Base-by-base conservation (phyloP, 768 basidiomycete species). In the Boletus tomentosulus region DNA sequence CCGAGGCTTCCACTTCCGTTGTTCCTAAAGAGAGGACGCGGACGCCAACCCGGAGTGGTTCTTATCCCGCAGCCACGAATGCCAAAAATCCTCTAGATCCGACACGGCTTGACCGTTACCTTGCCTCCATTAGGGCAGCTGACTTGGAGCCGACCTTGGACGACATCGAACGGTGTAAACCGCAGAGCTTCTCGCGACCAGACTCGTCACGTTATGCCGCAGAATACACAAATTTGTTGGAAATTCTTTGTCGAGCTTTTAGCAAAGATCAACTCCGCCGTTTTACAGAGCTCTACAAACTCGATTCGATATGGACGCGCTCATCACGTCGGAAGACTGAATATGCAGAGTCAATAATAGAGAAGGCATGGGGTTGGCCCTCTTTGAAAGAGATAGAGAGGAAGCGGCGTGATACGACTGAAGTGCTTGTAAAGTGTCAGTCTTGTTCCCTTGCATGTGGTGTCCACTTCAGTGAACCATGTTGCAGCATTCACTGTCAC, bases 281-380 rank as follows among this genome's bases (percentile, higher is more conserved):
- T 34, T 84, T 88, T 58, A 60, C 80, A 11, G 66, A 73, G 51
- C 60, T 80, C 39, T 84, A 83, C 59, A 73, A 72, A 19, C 62
- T 84, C 27, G 64, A 70, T 7, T 58, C 62, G 7, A 64, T 61
- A 50, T 72, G 66, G 71, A 62, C 67, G 7, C 69, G 69, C 39
- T 62, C 57, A 5, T 69, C 62, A 42, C 64, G 67, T 46, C 74
- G 65, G 42, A 82, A 80, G 60, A 61, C 66, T 53, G 62, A 72
- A 35, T 72, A 68, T 59, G 79, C 78, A 38, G 73, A 73, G 43
- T 71, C 74, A 46, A 82, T 89, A 56, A 76, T 90, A 27, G 83
- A 87, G 65, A 70, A 77, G 54, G 71, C 75, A 52, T 92, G 89
- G 89, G 73, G 73, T 27, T 89, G 86, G 86, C 82, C 84, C 6